Percentiles rank a stretch among this genome's conserved stretches.
phyloP scores from a whole-genome alignment of 257 asterid species.

The Coffea canephora region DNA sequence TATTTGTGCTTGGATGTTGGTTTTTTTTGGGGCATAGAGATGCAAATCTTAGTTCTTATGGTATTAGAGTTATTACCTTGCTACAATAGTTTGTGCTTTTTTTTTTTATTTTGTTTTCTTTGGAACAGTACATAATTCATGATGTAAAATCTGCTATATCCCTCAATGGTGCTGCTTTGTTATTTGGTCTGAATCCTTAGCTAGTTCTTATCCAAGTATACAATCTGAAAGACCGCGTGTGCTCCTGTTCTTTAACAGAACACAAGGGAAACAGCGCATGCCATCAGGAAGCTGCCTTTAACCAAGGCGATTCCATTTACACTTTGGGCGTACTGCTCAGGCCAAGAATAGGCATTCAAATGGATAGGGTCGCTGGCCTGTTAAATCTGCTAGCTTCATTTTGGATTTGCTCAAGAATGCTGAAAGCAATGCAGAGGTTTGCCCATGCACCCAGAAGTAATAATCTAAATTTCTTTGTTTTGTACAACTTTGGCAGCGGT shows the following conservation, averaged over 20 bases:
- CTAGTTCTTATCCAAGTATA: not conserved
- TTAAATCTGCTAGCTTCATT: constrained; percentile 64
- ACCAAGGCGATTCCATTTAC: too few species aligned
- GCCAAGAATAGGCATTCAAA: constrained; percentile 12
- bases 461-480: too few species aligned
- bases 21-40: not conserved
- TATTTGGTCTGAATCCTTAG: too few species aligned
- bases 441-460: too few species aligned
- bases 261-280: constrained; percentile 87
- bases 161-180: not conserved
- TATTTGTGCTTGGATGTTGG: not conserved
- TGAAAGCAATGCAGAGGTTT: constrained; percentile 57
- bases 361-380: constrained; percentile 67
- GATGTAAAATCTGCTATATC: not conserved
- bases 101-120: not conserved
- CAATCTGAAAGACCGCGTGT: not conserved
- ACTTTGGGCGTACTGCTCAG: too few species aligned
- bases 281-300: constrained; percentile 66
- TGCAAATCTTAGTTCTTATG: not conserved
- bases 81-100: too few species aligned
- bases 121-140: too few species aligned
- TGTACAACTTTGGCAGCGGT: too few species aligned
- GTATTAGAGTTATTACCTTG: not conserved
- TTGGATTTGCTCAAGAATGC: constrained; percentile 79
- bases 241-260: constrained; percentile 32